Evolutionary conservation across 1,284 basidiomycete genomes (phyloP).

Genomic region (Peniophora sp.): DNA sequence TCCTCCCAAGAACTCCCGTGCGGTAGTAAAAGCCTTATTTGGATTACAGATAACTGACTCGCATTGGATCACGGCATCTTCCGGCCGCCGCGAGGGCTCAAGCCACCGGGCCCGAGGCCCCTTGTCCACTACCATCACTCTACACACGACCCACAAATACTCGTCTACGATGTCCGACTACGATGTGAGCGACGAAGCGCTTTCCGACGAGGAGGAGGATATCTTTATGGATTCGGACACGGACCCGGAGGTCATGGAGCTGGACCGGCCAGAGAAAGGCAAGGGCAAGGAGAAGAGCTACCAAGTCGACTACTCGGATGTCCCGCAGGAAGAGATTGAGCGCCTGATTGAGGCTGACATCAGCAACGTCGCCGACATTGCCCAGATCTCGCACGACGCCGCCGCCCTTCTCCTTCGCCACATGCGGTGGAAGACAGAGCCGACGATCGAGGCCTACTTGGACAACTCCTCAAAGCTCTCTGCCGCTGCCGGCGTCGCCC

Average conservation of each 20-base stretch:
- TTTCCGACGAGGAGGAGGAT: slow-evolving; percentile 56
- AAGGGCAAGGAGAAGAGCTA: slow-evolving; percentile 63
- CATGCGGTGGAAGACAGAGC: slow-evolving; percentile 94
- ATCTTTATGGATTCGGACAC: slow-evolving; percentile 55
- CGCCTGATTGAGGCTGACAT: slow-evolving; percentile 71
- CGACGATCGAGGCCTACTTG: slow-evolving; percentile 93
- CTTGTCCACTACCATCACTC: too few species aligned
- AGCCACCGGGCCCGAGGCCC: too few species aligned
- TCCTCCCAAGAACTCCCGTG: too few species aligned
- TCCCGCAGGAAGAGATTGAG: slow-evolving; percentile 68
- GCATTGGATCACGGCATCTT: too few species aligned
- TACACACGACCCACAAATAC: too few species aligned
- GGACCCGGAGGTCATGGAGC: slow-evolving; percentile 53
- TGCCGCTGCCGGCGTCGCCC: slow-evolving; percentile 56
- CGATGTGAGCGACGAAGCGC: slow-evolving; percentile 64
- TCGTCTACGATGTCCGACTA: slow-evolving; percentile 42
- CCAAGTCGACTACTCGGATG: slow-evolving; percentile 72
- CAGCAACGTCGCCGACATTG: slow-evolving; percentile 77
- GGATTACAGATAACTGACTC: too few species aligned
- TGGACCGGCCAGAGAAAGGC: slow-evolving; percentile 50
- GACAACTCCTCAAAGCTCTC: slow-evolving; percentile 72
- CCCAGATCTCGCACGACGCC: slow-evolving; percentile 20
- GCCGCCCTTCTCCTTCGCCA: slow-evolving; percentile 81
- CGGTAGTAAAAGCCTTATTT: too few species aligned
- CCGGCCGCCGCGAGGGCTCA: too few species aligned